phyloP scores from a whole-genome alignment of 2,329 filamentous ascomycete genomes.

The Elsinoe batatas region DNA sequence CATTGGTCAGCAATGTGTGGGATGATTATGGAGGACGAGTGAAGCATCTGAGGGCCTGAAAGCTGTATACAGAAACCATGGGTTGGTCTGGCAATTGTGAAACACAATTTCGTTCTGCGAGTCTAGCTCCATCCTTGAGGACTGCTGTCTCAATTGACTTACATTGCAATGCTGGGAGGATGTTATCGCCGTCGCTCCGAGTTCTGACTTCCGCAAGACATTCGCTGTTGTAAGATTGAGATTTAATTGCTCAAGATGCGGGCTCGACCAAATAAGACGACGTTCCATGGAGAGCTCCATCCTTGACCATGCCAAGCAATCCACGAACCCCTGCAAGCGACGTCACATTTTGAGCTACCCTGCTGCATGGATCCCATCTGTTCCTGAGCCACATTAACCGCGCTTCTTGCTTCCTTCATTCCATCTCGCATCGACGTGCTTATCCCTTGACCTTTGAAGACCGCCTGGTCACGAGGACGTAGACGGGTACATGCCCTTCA shows the following conservation, averaged over 20 bases:
- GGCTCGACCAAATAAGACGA: not conserved
- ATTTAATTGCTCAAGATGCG: not conserved
- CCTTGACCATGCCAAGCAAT: not conserved
- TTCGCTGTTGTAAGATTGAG: not conserved
- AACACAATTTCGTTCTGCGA: constrained; percentile 10
- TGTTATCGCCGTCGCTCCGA: not conserved
- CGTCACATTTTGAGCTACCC: not conserved
- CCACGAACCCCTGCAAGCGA: not conserved
- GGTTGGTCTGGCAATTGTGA: constrained; percentile 9
- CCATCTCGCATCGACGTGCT: too few species aligned
- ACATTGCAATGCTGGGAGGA: not conserved
- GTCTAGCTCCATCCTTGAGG: constrained; percentile 7
- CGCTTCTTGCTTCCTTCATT: too few species aligned
- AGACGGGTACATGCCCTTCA: too few species aligned
- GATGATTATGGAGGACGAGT: not conserved
- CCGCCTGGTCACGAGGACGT: too few species aligned
- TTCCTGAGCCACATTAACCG: too few species aligned
- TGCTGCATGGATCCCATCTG: too few species aligned
- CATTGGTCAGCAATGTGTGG: constrained; percentile 1
- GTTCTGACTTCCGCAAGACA: not conserved
- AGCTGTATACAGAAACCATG: constrained; percentile 2
- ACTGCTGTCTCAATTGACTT: constrained; percentile 8
- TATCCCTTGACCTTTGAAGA: too few species aligned
- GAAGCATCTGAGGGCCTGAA: not conserved
- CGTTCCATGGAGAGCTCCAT: constrained; percentile 1